Evolutionary conservation across 208 protist genomes (phyloP).

Genomic region (Crithidia sp.): DNA sequence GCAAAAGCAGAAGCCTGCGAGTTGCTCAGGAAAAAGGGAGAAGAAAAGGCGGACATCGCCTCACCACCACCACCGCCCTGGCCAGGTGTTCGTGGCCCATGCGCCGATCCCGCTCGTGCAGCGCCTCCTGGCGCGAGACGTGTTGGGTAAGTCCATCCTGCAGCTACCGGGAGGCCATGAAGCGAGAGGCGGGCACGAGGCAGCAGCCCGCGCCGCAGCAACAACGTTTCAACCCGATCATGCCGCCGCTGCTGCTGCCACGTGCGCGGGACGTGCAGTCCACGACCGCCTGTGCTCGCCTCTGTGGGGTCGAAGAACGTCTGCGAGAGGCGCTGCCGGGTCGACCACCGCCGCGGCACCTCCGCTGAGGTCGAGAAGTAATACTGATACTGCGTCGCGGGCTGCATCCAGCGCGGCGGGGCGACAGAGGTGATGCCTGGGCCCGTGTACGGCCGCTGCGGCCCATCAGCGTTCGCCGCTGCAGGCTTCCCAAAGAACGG

Average conservation of each 20-base stretch:
- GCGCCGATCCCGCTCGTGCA: neutral
- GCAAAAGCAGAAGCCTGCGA: neutral
- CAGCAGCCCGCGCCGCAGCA: no score
- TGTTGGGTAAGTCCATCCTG: no score
- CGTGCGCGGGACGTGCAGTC: slow-evolving; percentile 5
- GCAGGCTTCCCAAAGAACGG: neutral
- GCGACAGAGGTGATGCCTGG: neutral
- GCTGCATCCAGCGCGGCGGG: neutral
- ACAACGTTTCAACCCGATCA: neutral
- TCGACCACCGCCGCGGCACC: slow-evolving; percentile 26
- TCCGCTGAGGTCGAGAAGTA: slow-evolving; percentile 22
- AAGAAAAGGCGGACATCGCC: slow-evolving; percentile 5
- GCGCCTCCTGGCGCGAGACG: no score
- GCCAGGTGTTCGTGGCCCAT: neutral
- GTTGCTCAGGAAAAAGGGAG: neutral
- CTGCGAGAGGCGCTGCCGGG: neutral
- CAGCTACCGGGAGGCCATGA: no score
- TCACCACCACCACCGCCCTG: neutral
- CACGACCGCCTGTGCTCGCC: neutral
- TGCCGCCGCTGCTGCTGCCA: slow-evolving; percentile 34
- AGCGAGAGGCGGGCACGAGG: no score
- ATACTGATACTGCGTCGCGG: neutral
- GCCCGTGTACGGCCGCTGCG: no score
- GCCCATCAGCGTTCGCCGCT: no score
- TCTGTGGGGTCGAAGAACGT: neutral